These are phyloP conservation scores for Penicillium sp. DNA, from an alignment of 2,329 filamentous ascomycete species.

Conservation along the genomic window DNA sequence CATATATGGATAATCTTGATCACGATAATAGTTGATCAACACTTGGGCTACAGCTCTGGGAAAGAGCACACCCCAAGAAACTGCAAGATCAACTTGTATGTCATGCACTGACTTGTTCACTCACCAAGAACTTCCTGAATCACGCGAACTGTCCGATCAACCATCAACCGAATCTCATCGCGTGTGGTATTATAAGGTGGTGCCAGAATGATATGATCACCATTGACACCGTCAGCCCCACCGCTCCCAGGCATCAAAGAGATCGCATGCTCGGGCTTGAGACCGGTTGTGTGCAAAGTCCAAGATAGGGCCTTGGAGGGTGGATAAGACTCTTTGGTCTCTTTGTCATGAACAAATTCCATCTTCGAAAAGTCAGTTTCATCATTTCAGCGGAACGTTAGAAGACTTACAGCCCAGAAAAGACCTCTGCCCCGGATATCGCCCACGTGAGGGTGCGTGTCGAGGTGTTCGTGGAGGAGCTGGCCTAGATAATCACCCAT, in stretches of 20 bases:
- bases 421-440: slow-evolving; percentile 57
- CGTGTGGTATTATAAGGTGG: slow-evolving; percentile 56
- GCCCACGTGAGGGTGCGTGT: slow-evolving; percentile 50
- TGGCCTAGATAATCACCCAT: slow-evolving; percentile 35
- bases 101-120: background rate
- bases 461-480: slow-evolving; percentile 47
- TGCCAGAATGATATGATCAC: slow-evolving; percentile 57
- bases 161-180: slow-evolving; percentile 52
- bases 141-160: slow-evolving; percentile 45
- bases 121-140: slow-evolving; percentile 40
- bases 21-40: no score
- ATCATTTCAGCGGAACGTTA: background rate
- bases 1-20: no score
- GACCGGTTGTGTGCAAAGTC: slow-evolving; percentile 50
- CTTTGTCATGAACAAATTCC: slow-evolving; percentile 57
- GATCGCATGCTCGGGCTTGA: slow-evolving; percentile 44
- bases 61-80: background rate
- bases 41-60: background rate
- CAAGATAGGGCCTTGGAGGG: slow-evolving; percentile 44
- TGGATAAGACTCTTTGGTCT: slow-evolving; percentile 53
- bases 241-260: slow-evolving; percentile 56
- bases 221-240: slow-evolving; percentile 51
- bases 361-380: slow-evolving; percentile 39
- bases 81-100: background rate
- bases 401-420: slow-evolving; percentile 55